Conservation (phyloP, 345 rosid genomes). For the Hevea brasiliensis region DNA sequence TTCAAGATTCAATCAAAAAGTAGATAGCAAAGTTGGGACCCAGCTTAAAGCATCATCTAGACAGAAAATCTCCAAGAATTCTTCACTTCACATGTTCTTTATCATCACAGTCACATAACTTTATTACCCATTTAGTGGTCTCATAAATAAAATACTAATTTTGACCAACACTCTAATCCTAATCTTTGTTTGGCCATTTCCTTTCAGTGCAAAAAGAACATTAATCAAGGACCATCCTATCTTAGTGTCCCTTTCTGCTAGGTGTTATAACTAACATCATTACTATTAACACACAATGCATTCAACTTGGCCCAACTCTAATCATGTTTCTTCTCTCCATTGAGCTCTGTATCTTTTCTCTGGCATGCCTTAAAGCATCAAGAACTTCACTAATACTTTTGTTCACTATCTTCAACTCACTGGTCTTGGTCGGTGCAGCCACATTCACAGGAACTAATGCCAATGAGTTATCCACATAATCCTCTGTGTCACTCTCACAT, state of each 20-base stretch:
- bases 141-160: too few species aligned
- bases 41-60: background rate
- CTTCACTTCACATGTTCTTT: slow-evolving; percentile 28
- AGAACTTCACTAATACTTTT: slow-evolving; percentile 47
- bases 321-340: slow-evolving; percentile 43
- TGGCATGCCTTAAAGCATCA: slow-evolving; percentile 45
- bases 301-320: slow-evolving; percentile 37
- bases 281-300: slow-evolving; percentile 15
- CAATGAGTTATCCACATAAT: slow-evolving; percentile 37
- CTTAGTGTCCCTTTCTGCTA: background rate
- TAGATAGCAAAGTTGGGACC: slow-evolving; percentile 12
- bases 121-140: slow-evolving; percentile 1
- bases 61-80: background rate
- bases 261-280: slow-evolving; percentile 2
- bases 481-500: slow-evolving; percentile 15
- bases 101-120: background rate
- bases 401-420: slow-evolving; percentile 25
- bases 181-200: background rate
- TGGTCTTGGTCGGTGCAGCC: slow-evolving; percentile 20
- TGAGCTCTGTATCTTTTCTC: slow-evolving; percentile 38
- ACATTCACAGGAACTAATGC: slow-evolving; percentile 40
- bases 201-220: background rate
- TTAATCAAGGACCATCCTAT: background rate
- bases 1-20: background rate
- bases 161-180: background rate